These are phyloP conservation scores for Globisporangium spinosum DNA, from an alignment of 352 stramenopile species.

Conservation along the genomic window DNA sequence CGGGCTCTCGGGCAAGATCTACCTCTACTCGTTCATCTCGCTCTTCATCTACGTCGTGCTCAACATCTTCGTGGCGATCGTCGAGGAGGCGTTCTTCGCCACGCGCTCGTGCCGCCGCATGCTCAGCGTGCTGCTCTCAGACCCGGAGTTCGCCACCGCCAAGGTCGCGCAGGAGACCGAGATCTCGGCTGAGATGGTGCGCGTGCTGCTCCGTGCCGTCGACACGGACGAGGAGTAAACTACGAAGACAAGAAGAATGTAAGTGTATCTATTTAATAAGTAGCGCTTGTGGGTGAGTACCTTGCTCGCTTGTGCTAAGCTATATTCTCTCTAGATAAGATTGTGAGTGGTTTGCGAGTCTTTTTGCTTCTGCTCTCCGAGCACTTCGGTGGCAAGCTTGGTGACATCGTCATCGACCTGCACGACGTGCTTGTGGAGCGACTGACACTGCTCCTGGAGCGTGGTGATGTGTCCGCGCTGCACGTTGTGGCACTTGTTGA, in stretches of 20 bases:
- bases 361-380: constrained; percentile 47
- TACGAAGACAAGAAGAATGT: not conserved
- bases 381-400: constrained; percentile 76
- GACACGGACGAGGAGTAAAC: constrained; percentile 19
- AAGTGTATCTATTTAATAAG: constrained; percentile 10
- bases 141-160: constrained; percentile 35
- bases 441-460: constrained; percentile 79
- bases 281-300: not conserved
- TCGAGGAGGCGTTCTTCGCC: constrained; percentile 91
- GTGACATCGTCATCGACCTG: constrained; percentile 85
- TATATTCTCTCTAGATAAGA: constrained; percentile 6
- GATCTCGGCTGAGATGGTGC: constrained; percentile 57
- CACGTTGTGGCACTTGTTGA: constrained; percentile 84
- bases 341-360: not conserved
- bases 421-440: constrained; percentile 80
- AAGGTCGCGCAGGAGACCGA: constrained; percentile 39
- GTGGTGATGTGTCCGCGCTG: constrained; percentile 83
- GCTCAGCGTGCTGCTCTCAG: constrained; percentile 56
- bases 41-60: constrained; percentile 93
- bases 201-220: constrained; percentile 43
- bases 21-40: constrained; percentile 87
- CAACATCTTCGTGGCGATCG: constrained; percentile 91
- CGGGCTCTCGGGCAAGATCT: constrained; percentile 64
- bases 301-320: not conserved
- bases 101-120: constrained; percentile 59